These are phyloP conservation scores for Arabis alpina DNA, from an alignment of 345 rosid genomes.

Conservation along the genomic window DNA sequence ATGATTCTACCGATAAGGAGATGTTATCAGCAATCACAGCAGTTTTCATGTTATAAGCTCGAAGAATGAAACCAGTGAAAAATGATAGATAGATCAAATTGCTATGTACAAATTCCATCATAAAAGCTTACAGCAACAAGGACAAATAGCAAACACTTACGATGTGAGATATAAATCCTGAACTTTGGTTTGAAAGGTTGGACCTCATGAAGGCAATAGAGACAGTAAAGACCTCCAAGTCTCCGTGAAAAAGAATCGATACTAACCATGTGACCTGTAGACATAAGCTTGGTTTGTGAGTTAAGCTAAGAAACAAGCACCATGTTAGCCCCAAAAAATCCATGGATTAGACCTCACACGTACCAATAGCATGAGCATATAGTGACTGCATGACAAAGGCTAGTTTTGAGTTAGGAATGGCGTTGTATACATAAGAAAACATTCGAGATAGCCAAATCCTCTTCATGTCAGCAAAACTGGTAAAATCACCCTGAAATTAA, in stretches of 20 bases:
- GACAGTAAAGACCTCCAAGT: constrained; percentile 92
- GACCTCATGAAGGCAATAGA: constrained; percentile 81
- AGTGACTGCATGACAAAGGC: constrained; percentile 73
- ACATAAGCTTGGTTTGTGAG: constrained; percentile 10
- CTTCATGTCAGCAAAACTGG: constrained; percentile 64
- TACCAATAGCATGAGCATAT: constrained; percentile 63
- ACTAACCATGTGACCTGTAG: constrained; percentile 71
- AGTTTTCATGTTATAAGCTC: constrained; percentile 3
- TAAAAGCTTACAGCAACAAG: constrained; percentile 1
- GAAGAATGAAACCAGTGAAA: no score
- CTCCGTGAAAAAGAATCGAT: constrained; percentile 59
- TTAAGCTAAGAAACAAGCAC: constrained; percentile 3
- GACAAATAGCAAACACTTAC: constrained; percentile 47
- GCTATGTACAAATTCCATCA: background rate
- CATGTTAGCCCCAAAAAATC: background rate
- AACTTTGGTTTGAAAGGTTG: constrained; percentile 87
- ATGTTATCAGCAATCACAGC: constrained; percentile 10
- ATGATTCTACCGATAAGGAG: background rate
- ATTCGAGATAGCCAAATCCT: constrained; percentile 62
- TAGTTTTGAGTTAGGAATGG: constrained; percentile 52
- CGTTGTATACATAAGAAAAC: constrained; percentile 64
- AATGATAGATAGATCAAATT: background rate
- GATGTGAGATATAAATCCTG: constrained; percentile 67
- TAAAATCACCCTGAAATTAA: constrained; percentile 47
- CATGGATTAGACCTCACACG: constrained; percentile 20